Percentiles rank a stretch among this genome's conserved stretches.
phyloP scores from a whole-genome alignment of 805 yeast species.

The Alloascoidea africana region DNA sequence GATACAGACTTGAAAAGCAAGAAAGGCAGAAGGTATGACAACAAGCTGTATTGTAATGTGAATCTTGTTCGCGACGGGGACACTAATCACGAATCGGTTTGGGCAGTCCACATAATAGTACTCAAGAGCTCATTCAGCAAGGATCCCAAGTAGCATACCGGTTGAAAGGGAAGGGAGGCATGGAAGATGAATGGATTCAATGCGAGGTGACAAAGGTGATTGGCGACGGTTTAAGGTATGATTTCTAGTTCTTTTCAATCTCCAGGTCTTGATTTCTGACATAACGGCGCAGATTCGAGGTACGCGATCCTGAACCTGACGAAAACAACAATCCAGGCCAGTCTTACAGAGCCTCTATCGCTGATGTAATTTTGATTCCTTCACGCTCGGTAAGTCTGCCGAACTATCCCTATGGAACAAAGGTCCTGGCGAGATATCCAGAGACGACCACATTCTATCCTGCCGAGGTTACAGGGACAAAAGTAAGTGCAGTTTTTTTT shows the following conservation, averaged over 20 bases:
- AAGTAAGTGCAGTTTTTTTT: constrained; percentile 11
- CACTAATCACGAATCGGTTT: constrained; percentile 1
- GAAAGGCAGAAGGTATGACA: constrained; percentile 1
- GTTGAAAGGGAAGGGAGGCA: constrained; percentile 39
- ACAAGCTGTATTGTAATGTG: not conserved
- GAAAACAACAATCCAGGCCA: constrained; percentile 83
- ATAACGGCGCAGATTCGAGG: constrained; percentile 63
- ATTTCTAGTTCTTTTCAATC: not conserved
- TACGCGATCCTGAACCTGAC: constrained; percentile 97
- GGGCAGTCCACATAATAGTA: not conserved
- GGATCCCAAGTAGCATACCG: constrained; percentile 86
- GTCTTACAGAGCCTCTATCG: constrained; percentile 66
- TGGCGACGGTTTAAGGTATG: constrained; percentile 43
- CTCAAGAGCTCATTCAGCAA: not conserved
- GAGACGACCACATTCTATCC: constrained; percentile 96
- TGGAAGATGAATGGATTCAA: constrained; percentile 90
- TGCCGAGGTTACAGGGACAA: constrained; percentile 75
- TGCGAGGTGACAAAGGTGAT: constrained; percentile 72
- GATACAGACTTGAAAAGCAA: not conserved
- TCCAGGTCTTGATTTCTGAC: constrained; percentile 9
- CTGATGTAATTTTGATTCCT: constrained; percentile 66
- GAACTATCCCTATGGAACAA: constrained; percentile 59
- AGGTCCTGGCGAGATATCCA: constrained; percentile 87
- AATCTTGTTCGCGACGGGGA: too few species aligned
- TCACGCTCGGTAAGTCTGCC: constrained; percentile 25